phyloP scores from a whole-genome alignment of 345 rosid genomes.

The Pistacia atlantica region DNA sequence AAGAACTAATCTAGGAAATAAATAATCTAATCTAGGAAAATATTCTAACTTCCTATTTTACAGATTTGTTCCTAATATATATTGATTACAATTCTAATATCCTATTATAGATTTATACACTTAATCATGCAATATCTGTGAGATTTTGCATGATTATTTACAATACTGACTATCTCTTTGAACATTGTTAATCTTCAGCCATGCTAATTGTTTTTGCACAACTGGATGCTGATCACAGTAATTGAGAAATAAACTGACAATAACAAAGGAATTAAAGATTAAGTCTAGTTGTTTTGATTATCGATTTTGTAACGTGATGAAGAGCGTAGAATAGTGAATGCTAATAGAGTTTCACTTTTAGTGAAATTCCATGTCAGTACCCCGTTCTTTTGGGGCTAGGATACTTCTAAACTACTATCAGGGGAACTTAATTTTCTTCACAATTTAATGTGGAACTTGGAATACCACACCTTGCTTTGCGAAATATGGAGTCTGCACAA shows the following conservation, averaged over 20 bases:
- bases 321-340: background rate
- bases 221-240: background rate
- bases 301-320: background rate
- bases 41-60: no score
- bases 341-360: background rate
- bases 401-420: background rate
- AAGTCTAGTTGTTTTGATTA: background rate
- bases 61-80: no score
- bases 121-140: no score
- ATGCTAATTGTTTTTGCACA: background rate
- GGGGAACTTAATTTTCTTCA: background rate
- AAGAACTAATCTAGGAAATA: no score
- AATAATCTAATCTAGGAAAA: no score
- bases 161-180: no score
- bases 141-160: no score
- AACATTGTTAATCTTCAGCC: background rate
- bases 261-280: background rate
- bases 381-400: background rate
- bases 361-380: background rate
- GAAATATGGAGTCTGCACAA: background rate
- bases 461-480: background rate
- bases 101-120: no score
- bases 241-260: background rate
- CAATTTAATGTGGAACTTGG: background rate
- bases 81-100: no score